Evolutionary conservation across 345 rosid species (phyloP), one percentile per base, ranked within the genome.

Genomic region (Trapa incisa): DNA sequence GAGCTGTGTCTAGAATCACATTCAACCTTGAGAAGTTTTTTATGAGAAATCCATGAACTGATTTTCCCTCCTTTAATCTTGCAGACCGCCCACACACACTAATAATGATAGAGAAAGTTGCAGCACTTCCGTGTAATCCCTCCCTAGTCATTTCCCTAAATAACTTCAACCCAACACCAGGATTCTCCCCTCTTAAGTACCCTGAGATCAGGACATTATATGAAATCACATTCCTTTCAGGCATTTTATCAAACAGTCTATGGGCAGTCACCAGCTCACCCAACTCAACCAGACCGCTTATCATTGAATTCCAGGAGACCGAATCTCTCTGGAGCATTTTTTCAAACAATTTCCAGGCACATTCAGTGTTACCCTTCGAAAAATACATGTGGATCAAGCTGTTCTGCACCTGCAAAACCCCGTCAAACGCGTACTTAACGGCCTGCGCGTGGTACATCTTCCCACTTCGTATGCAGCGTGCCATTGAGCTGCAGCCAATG

Each of bases 141-240:
- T 39, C 32, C 70, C 65, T 37, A 29, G 61, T 68, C 89, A 89
- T 87, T 67, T 74, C 71, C 77, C 91, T 84, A 65, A 84, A 89
- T 36, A 89, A 68, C 61, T 84, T 80, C 77, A 84, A 74, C 10
- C 84, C 77, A 54, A 71, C 77, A 61, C 92, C 89, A 0, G 89
- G 89, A 62, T 74, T 82, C 16, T 83, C 82, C 4, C 74, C 84
- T 70, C 64, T 73, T 70, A 79, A 63, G 76, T 81, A 84, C 50
- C 85, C 91, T 2, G 48, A 13, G 47, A 89, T 81, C 92, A 89
- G 77, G 54, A 78, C 76, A 74, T 87, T 89, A 88, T 89, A 89
- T 61, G 92, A 77, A 65, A 79, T 36, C 3, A 81, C 71, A 52
- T 79, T 85, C 74, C 52, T 87, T 47, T 63, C 76, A 5, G 72